A percentile compares a stretch with the other conserved stretches of the same genome.
These are phyloP conservation scores for Alternaria ventricosa DNA, from an alignment of 2,329 filamentous ascomycete species.

Conservation along the genomic window DNA sequence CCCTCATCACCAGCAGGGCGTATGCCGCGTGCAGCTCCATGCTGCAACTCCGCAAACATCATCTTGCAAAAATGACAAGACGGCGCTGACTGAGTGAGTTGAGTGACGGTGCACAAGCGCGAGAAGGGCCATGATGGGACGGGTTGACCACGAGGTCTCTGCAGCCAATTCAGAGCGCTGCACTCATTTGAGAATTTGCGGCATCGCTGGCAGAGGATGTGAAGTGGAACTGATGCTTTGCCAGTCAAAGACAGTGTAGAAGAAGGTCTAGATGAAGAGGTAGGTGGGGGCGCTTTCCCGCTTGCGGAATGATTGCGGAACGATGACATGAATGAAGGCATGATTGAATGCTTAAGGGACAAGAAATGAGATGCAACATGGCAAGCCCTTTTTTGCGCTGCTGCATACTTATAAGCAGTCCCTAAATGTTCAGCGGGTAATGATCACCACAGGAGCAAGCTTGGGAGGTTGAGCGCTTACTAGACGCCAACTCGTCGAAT, in stretches of 20 bases:
- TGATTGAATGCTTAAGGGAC: background rate
- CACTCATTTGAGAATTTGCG: background rate
- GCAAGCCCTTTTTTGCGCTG: background rate
- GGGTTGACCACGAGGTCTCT: background rate
- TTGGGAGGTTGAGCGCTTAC: fast-evolving
- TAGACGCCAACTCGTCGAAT: background rate
- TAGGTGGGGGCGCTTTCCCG: background rate
- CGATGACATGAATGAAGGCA: background rate
- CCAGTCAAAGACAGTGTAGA: background rate
- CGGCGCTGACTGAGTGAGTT: background rate
- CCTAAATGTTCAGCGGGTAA: too few relatives aligned
- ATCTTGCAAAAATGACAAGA: background rate
- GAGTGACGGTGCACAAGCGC: background rate
- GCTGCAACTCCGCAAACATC: background rate
- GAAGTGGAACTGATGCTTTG: background rate
- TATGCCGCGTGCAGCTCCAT: background rate
- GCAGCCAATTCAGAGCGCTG: background rate
- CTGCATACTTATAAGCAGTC: background rate
- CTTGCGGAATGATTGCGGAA: background rate
- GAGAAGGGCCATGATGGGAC: background rate
- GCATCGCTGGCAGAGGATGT: background rate
- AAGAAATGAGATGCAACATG: background rate
- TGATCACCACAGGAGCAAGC: background rate
- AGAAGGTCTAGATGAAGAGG: background rate
- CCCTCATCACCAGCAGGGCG: background rate